phyloP scores from a whole-genome alignment of 2,329 filamentous ascomycete genomes.

The Penicillium verrucosum region DNA sequence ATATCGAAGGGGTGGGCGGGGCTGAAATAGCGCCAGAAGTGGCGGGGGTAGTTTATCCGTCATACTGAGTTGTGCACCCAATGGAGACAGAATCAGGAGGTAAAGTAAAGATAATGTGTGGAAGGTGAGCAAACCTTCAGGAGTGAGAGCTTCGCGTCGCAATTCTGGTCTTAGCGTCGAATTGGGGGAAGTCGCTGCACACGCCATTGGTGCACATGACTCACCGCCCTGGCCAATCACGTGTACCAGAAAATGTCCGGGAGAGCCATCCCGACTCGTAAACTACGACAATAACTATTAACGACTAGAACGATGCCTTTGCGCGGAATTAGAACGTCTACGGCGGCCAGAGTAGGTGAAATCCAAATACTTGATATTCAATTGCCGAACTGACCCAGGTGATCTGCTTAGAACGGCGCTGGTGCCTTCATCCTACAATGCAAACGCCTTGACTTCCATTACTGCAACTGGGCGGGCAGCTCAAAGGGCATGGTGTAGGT shows the following conservation, averaged over 20 bases:
- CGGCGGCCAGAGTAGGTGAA: slow-evolving; percentile 54
- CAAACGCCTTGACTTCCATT: slow-evolving; percentile 92
- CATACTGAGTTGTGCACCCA: slow-evolving; percentile 55
- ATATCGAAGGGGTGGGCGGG: slow-evolving; percentile 87
- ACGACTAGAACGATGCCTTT: slow-evolving; percentile 40
- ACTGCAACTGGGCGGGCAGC: slow-evolving; percentile 93
- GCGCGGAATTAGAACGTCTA: slow-evolving; percentile 51
- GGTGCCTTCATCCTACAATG: slow-evolving; percentile 97
- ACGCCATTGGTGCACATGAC: background rate
- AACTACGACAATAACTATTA: slow-evolving; percentile 3
- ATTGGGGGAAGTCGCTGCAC: slow-evolving; percentile 11
- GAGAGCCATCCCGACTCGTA: slow-evolving; percentile 11
- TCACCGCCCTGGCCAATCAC: slow-evolving; percentile 1
- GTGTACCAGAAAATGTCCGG: slow-evolving; percentile 28
- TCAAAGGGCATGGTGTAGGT: slow-evolving; percentile 90
- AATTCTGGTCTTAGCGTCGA: slow-evolving; percentile 15
- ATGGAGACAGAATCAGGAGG: slow-evolving; percentile 16
- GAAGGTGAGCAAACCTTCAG: slow-evolving; percentile 12
- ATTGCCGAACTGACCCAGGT: slow-evolving; percentile 7
- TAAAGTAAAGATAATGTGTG: slow-evolving; percentile 16
- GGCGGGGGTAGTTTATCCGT: slow-evolving; percentile 95
- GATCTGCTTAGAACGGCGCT: slow-evolving; percentile 73
- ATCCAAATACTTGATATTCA: background rate
- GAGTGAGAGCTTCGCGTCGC: slow-evolving; percentile 20
- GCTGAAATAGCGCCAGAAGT: slow-evolving; percentile 89